Percentiles rank a stretch among this genome's conserved stretches.
Conservation (phyloP, 768 basidiomycete species). For the Auricularia sp. region DNA sequence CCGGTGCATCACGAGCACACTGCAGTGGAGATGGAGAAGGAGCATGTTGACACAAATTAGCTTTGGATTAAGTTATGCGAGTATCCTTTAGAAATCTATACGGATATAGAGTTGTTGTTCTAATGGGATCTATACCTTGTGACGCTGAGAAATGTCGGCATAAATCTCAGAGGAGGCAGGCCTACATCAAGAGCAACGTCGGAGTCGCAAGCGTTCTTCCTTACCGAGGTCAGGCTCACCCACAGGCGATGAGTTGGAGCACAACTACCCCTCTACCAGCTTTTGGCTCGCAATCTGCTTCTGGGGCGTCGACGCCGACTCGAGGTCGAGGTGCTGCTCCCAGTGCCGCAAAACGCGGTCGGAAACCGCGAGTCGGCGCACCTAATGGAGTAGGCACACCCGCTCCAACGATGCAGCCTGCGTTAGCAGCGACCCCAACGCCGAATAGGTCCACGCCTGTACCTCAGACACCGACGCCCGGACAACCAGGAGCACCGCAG, state of each 20-base stretch:
- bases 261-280: too few relatives aligned
- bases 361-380: conserved; percentile 21
- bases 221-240: neutral
- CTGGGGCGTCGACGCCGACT: neutral
- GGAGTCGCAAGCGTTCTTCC: neutral
- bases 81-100: too few relatives aligned
- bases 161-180: neutral
- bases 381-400: conserved; percentile 7
- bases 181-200: neutral
- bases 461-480: too few relatives aligned
- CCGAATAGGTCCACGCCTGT: neutral
- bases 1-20: neutral
- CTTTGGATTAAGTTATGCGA: too few relatives aligned
- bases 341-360: conserved; percentile 22
- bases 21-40: neutral
- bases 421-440: neutral
- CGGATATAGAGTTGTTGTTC: too few relatives aligned
- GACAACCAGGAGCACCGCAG: too few relatives aligned
- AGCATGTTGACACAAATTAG: neutral
- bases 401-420: neutral
- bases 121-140: too few relatives aligned
- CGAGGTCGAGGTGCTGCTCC: conserved; percentile 6
- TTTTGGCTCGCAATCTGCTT: too few relatives aligned
- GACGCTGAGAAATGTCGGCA: neutral
- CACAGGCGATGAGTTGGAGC: neutral